Percentiles rank a stretch among this genome's conserved stretches.
Conservation (phyloP, 2,329 filamentous ascomycete species). For the Fusarium tuaranense region DNA sequence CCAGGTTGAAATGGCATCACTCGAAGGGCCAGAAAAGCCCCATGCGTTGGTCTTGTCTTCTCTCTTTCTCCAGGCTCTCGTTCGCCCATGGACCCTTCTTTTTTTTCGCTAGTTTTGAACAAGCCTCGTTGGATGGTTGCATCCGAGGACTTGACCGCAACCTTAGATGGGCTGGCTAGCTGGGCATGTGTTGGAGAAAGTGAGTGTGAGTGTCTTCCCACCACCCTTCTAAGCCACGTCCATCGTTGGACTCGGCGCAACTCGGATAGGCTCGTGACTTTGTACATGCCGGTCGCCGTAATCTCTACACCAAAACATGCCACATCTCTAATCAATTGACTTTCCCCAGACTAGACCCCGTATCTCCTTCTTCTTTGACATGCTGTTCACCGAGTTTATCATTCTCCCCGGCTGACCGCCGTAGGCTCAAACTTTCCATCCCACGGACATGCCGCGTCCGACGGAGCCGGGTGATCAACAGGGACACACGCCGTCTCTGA, state of each 20-base stretch:
- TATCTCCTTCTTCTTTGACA: neutral
- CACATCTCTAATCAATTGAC: neutral
- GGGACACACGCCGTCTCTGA: neutral
- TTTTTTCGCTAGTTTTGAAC: neutral
- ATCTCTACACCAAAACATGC: neutral
- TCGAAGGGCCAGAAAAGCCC: neutral
- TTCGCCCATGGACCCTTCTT: neutral
- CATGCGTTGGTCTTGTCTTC: neutral
- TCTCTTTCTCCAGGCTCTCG: neutral
- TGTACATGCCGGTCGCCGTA: constrained; percentile 1
- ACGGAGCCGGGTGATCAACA: neutral
- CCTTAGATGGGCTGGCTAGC: neutral
- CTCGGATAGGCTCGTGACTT: neutral
- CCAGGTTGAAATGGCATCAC: constrained; percentile 8
- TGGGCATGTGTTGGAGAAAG: neutral
- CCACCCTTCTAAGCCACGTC: neutral
- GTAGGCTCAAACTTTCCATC: neutral
- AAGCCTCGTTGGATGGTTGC: constrained; percentile 30
- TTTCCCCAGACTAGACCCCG: neutral
- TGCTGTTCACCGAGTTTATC: neutral
- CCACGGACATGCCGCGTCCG: neutral
- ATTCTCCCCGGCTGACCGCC: neutral
- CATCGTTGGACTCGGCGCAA: neutral
- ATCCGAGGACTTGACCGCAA: constrained; percentile 21
- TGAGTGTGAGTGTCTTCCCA: constrained; percentile 5